Conservation (phyloP, 108 stramenopile genomes). For the Nitzschia palea region DNA sequence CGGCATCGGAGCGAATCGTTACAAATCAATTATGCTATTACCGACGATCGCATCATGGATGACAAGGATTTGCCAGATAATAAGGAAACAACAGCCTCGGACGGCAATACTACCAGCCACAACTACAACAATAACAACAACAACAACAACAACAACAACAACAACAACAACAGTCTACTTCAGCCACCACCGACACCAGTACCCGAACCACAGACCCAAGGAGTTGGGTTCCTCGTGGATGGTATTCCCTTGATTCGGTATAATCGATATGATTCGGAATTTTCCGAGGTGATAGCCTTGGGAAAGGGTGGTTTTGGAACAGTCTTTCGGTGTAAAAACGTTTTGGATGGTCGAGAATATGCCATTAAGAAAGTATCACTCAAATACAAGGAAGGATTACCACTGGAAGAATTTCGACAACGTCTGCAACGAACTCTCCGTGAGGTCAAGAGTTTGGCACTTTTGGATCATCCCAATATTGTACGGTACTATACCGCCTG, state of each 20-base stretch:
- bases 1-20: conserved; percentile 8
- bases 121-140: not conserved
- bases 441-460: conserved; percentile 93
- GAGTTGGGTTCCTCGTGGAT: conserved; percentile 33
- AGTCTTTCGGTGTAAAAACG: conserved; percentile 78
- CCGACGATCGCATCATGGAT: conserved; percentile 5
- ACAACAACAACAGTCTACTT: conserved; percentile 12
- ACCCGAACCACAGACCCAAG: conserved; percentile 13
- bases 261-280: conserved; percentile 81
- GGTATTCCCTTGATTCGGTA: conserved; percentile 83
- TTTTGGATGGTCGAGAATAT: conserved; percentile 87
- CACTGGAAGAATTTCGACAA: conserved; percentile 56
- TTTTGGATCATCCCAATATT: conserved; percentile 92
- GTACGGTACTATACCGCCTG: conserved; percentile 98
- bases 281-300: conserved; percentile 68
- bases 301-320: conserved; percentile 92
- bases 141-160: conserved; percentile 1
- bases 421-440: conserved; percentile 85
- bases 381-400: conserved; percentile 14
- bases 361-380: conserved; percentile 94
- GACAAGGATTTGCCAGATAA: not conserved
- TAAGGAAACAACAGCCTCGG: not conserved
- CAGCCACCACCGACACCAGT: no score
- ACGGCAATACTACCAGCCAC: conserved; percentile 2
- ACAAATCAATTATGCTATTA: not conserved